Evolutionary conservation across 2,329 filamentous ascomycete genomes (phyloP).

Genomic region (Neoascochyta sp.): DNA sequence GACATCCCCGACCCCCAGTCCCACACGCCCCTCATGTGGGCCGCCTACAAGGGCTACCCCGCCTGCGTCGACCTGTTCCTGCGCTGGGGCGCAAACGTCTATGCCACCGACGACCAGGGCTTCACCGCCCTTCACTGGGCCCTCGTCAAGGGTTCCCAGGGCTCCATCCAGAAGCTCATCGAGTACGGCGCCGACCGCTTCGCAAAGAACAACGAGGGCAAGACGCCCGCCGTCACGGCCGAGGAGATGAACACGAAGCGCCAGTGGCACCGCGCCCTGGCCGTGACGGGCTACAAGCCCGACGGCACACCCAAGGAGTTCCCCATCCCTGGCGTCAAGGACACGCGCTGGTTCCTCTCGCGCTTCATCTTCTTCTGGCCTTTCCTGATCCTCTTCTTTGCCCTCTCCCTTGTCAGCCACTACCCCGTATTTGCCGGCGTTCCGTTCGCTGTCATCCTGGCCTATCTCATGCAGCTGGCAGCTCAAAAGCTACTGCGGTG

Average conservation of each 20-base stretch:
- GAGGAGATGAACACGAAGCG: constrained; percentile 82
- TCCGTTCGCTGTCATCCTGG: constrained; percentile 64
- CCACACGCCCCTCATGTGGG: constrained; percentile 97
- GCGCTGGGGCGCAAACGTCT: constrained; percentile 91
- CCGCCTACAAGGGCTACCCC: constrained; percentile 94
- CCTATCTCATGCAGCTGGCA: constrained; percentile 70
- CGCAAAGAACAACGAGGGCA: constrained; percentile 81
- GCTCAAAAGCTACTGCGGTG: constrained; percentile 75
- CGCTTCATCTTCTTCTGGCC: constrained; percentile 91
- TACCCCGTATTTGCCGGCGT: constrained; percentile 71
- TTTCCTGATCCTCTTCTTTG: constrained; percentile 68
- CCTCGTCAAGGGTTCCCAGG: constrained; percentile 84
- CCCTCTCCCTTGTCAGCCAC: constrained; percentile 68
- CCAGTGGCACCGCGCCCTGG: constrained; percentile 78
- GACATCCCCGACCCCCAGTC: constrained; percentile 86
- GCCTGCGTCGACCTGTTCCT: constrained; percentile 88
- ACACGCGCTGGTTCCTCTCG: constrained; percentile 71
- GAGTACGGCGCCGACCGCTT: constrained; percentile 96
- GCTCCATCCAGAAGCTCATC: constrained; percentile 87
- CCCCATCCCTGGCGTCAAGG: constrained; percentile 71
- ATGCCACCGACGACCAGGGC: constrained; percentile 83
- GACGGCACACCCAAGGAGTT: constrained; percentile 72
- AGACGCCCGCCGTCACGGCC: constrained; percentile 82
- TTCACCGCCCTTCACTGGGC: constrained; percentile 97
- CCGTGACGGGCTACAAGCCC: constrained; percentile 78